Percentiles rank a stretch among this genome's conserved stretches.
phyloP scores from a whole-genome alignment of 1,139 yeast genomes.

The Diutina mesorugosa region DNA sequence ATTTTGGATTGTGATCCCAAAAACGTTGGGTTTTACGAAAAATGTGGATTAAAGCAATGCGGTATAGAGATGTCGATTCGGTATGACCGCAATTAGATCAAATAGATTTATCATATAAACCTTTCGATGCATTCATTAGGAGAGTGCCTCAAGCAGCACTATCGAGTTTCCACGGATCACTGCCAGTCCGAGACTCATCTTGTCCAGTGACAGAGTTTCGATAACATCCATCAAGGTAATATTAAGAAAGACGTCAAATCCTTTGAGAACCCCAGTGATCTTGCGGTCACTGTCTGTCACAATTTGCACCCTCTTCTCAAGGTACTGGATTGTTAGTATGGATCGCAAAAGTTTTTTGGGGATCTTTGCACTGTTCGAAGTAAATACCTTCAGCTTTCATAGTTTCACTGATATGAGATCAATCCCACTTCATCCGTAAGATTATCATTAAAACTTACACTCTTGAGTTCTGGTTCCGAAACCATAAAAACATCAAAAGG shows the following conservation, averaged over 20 bases:
- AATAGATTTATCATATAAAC: not conserved
- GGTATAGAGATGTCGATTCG: constrained; percentile 62
- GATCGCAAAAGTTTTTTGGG: not conserved
- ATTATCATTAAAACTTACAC: not conserved
- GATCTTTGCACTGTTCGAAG: not conserved
- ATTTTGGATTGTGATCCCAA: constrained; percentile 79
- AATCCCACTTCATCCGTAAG: not conserved
- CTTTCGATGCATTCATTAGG: not conserved
- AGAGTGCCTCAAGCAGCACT: constrained; percentile 27
- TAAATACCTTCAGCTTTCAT: too few relatives aligned
- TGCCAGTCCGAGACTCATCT: constrained; percentile 42
- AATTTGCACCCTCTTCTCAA: constrained; percentile 61
- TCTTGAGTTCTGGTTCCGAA: constrained; percentile 1
- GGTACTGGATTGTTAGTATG: constrained; percentile 40
- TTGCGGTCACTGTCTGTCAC: constrained; percentile 67
- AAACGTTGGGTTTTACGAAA: constrained; percentile 78
- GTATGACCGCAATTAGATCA: constrained; percentile 7
- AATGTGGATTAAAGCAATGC: constrained; percentile 57
- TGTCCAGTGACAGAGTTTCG: constrained; percentile 27
- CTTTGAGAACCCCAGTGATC: constrained; percentile 61
- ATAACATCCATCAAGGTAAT: constrained; percentile 64
- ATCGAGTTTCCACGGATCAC: constrained; percentile 52
- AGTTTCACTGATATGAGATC: not conserved
- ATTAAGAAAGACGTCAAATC: constrained; percentile 70
- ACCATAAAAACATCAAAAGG: not conserved